A percentile compares a stretch with the other conserved stretches of the same genome.
These are phyloP conservation scores for Aspergillus bridgeri DNA, from an alignment of 495 filamentous ascomycete species.

Conservation along the genomic window DNA sequence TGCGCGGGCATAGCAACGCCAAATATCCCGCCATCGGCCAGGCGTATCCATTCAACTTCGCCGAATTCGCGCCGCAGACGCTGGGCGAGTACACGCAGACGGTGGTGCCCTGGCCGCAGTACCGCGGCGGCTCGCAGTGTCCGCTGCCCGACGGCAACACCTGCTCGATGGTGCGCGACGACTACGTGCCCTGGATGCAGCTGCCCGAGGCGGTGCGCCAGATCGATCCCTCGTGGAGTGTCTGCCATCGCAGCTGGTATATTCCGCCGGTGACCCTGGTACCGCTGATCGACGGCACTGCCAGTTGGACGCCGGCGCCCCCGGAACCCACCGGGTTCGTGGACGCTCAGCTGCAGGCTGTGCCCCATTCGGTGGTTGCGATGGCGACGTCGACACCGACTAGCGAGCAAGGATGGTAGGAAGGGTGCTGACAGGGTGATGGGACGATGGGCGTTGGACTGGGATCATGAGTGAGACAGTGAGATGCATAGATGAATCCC, in stretches of 20 bases:
- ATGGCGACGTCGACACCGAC: neutral
- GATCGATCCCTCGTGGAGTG: slow-evolving; percentile 10
- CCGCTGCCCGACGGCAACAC: slow-evolving; percentile 6
- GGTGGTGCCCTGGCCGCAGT: slow-evolving; percentile 25
- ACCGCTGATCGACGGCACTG: slow-evolving; percentile 3
- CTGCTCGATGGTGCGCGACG: slow-evolving; percentile 24
- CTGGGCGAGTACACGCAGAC: slow-evolving; percentile 20
- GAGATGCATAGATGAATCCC: neutral
- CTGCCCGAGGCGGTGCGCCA: slow-evolving; percentile 11
- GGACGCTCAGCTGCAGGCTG: neutral
- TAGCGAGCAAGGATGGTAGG: neutral
- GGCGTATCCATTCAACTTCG: slow-evolving; percentile 24
- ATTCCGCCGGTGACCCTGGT: slow-evolving; percentile 15
- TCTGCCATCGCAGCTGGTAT: slow-evolving; percentile 13
- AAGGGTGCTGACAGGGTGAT: no score
- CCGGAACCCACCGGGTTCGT: neutral
- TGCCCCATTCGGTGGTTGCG: neutral
- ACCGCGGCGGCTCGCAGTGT: slow-evolving; percentile 23
- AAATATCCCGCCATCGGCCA: slow-evolving; percentile 21
- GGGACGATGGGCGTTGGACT: neutral
- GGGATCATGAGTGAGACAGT: neutral
- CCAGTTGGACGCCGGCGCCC: neutral
- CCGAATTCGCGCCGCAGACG: slow-evolving; percentile 21
- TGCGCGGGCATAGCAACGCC: slow-evolving; percentile 23
- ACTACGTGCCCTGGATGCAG: slow-evolving; percentile 9